Conservation (phyloP, 129 eudicot genomes). For the Silybum marianum region DNA sequence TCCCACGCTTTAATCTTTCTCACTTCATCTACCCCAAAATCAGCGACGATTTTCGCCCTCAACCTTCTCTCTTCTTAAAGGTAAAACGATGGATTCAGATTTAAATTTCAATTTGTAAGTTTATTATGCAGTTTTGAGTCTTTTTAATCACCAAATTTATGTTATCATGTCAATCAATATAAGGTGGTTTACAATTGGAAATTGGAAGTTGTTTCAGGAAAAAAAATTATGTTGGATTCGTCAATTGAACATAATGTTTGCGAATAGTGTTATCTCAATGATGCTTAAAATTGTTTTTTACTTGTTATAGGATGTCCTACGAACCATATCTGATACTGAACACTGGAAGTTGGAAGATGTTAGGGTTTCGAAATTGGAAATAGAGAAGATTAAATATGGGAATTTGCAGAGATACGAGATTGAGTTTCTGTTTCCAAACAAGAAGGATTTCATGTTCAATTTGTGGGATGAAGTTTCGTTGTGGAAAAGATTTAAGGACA, state of each 20-base stretch:
- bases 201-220: background rate
- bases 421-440: constrained; percentile 47
- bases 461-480: constrained; percentile 43
- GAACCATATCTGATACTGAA: constrained; percentile 43
- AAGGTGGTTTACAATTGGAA: background rate
- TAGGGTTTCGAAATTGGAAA: constrained; percentile 59
- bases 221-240: background rate
- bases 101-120: background rate
- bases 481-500: constrained; percentile 54
- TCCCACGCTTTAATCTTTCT: constrained; percentile 58
- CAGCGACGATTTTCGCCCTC: constrained; percentile 48
- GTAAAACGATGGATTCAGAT: constrained; percentile 29
- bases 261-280: background rate
- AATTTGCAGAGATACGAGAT: constrained; percentile 52
- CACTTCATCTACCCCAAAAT: constrained; percentile 64
- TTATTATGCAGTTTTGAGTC: background rate
- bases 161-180: background rate
- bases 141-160: background rate
- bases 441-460: constrained; percentile 44
- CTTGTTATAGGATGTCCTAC: constrained; percentile 53
- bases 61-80: constrained; percentile 56
- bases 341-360: constrained; percentile 57
- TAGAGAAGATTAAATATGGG: constrained; percentile 49
- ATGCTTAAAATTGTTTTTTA: background rate
- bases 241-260: background rate